A percentile compares a stretch with the other conserved stretches of the same genome.
phyloP scores from a whole-genome alignment of 441 rosid species.

The Populus hybrid region DNA sequence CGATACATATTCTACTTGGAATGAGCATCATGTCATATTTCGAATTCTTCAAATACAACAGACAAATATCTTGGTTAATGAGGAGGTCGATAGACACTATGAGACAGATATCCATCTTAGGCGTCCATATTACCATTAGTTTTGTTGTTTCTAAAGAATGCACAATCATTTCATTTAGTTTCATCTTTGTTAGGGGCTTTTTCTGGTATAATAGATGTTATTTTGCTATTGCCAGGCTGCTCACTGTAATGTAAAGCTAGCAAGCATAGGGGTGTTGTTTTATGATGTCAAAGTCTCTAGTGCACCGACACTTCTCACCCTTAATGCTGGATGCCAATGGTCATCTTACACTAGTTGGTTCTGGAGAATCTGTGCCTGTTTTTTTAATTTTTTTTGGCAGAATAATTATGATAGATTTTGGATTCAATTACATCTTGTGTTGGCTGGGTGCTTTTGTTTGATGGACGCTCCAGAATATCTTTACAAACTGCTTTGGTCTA shows the following conservation, averaged over 20 bases:
- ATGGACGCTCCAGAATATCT: background rate
- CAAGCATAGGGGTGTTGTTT: background rate
- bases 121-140: background rate
- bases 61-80: background rate
- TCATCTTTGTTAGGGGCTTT: background rate
- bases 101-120: background rate
- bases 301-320: background rate
- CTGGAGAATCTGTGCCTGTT: background rate
- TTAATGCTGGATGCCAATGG: background rate
- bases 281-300: background rate
- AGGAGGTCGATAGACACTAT: background rate
- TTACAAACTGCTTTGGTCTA: slow-evolving; percentile 7
- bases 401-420: background rate
- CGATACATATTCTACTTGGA: background rate
- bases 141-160: background rate
- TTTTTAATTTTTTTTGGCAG: background rate
- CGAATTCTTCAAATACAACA: background rate
- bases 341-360: background rate
- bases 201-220: background rate
- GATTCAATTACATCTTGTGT: background rate
- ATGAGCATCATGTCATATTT: background rate
- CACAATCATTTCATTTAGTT: background rate
- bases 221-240: background rate
- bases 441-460: background rate
- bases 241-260: background rate